Percentiles rank a stretch among this genome's conserved stretches.
Evolutionary conservation across 1,284 basidiomycete genomes (phyloP).

Genomic region (Tylopilus sp.): DNA sequence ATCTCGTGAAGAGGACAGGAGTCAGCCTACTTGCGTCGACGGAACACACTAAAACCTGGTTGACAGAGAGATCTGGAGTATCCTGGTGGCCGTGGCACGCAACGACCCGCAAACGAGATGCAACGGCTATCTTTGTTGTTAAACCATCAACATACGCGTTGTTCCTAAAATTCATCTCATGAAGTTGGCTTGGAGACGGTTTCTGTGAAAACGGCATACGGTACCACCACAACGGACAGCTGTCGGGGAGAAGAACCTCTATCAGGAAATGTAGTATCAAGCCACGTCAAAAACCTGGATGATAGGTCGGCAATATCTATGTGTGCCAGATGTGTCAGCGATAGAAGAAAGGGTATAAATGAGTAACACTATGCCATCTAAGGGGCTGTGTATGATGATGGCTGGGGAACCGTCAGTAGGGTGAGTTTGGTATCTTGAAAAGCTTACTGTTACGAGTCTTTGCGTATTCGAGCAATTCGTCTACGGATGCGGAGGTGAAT

Average conservation of each 20-base stretch:
- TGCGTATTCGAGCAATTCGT: slow-evolving; percentile 20
- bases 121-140: slow-evolving; percentile 15
- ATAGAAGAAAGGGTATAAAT: background rate
- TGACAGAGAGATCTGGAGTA: slow-evolving; percentile 31
- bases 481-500: slow-evolving; percentile 9
- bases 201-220: slow-evolving; percentile 15
- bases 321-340: slow-evolving; percentile 6
- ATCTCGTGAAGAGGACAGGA: slow-evolving; percentile 1
- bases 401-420: slow-evolving; percentile 12
- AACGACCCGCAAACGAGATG: slow-evolving; percentile 23
- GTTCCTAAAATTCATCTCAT: slow-evolving; percentile 18
- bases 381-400: slow-evolving; percentile 19
- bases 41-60: slow-evolving; percentile 41
- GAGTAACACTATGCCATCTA: slow-evolving; percentile 20
- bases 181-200: background rate
- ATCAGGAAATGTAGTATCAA: background rate
- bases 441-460: slow-evolving; percentile 28
- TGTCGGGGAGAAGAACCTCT: slow-evolving; percentile 2
- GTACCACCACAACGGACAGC: slow-evolving; percentile 22
- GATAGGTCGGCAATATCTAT: slow-evolving; percentile 21
- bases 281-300: slow-evolving; percentile 26
- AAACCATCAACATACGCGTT: slow-evolving; percentile 15
- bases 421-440: background rate
- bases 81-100: slow-evolving; percentile 22
- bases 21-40: slow-evolving; percentile 35